Evolutionary conservation across 192 early-diverging fungal genomes (phyloP).

Genomic region (Backusella psychrophila): DNA sequence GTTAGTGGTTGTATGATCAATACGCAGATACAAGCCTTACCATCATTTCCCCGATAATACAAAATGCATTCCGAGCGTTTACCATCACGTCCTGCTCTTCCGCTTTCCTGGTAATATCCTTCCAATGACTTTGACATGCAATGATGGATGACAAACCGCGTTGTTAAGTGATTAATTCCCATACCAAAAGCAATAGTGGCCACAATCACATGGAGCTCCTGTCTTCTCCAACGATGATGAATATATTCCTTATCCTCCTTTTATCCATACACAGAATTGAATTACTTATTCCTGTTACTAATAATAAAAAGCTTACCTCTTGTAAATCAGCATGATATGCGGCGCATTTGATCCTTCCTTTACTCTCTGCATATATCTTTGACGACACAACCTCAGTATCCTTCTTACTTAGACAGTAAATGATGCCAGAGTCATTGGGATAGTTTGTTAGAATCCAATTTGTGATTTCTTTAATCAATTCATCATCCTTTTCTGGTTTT

Average conservation of each 20-base stretch:
- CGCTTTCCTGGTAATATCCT: slow-evolving; percentile 76
- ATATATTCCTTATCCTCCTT: slow-evolving; percentile 74
- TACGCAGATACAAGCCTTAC: slow-evolving; percentile 1
- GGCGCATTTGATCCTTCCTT: slow-evolving; percentile 44
- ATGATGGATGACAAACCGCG: slow-evolving; percentile 72
- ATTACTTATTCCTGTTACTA: background rate
- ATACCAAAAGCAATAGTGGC: slow-evolving; percentile 79
- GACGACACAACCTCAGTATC: slow-evolving; percentile 56
- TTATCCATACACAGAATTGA: background rate
- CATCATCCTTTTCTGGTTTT: slow-evolving; percentile 38
- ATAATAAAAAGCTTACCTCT: slow-evolving; percentile 29
- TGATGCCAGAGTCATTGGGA: slow-evolving; percentile 53
- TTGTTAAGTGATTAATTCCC: slow-evolving; percentile 70
- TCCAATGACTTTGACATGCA: slow-evolving; percentile 70
- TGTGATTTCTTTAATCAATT: slow-evolving; percentile 46
- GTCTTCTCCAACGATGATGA: slow-evolving; percentile 80
- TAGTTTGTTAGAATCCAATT: slow-evolving; percentile 57
- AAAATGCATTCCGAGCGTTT: slow-evolving; percentile 63
- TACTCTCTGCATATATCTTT: slow-evolving; percentile 47
- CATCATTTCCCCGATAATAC: slow-evolving; percentile 66
- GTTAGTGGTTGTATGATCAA: background rate
- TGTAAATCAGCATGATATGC: slow-evolving; percentile 68
- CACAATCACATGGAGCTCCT: slow-evolving; percentile 64
- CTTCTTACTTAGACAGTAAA: slow-evolving; percentile 67
- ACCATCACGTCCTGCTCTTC: slow-evolving; percentile 70